Evolutionary conservation across 2,329 filamentous ascomycete genomes (phyloP).

Genomic region (Leptodontidium sp.): DNA sequence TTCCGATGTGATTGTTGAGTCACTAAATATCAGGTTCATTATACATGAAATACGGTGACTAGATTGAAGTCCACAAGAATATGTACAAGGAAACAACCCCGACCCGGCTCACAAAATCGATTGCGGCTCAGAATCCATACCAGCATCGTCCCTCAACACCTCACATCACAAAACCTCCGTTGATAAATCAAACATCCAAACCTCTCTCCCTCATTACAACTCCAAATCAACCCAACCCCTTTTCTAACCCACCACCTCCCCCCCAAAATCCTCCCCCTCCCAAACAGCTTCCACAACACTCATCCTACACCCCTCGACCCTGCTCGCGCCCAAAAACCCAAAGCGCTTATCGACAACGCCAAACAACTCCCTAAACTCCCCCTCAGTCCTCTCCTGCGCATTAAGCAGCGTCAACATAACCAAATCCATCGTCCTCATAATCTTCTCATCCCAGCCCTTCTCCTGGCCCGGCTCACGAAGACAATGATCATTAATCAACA

Average conservation of each 20-base stretch:
- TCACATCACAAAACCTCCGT: not conserved
- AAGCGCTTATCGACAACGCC: constrained; percentile 53
- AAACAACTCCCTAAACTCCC: constrained; percentile 57
- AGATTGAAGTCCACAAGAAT: not conserved
- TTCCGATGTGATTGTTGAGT: too few species aligned
- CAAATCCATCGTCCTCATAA: constrained; percentile 59
- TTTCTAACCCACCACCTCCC: not conserved
- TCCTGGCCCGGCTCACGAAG: constrained; percentile 52
- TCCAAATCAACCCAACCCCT: not conserved
- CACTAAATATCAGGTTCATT: too few species aligned
- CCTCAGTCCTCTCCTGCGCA: constrained; percentile 57
- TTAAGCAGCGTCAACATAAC: constrained; percentile 61
- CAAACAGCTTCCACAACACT: constrained; percentile 59
- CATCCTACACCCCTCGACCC: constrained; percentile 55
- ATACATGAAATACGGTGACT: too few species aligned
- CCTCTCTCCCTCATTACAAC: not conserved
- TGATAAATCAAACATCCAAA: too few species aligned
- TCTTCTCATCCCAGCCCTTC: constrained; percentile 55
- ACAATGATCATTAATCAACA: constrained; percentile 55
- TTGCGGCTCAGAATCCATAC: too few species aligned
- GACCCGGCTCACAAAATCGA: too few species aligned
- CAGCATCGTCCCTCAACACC: not conserved
- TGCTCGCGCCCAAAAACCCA: constrained; percentile 54
- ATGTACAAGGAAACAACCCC: not conserved
- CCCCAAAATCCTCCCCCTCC: constrained; percentile 45